phyloP scores from a whole-genome alignment of 495 filamentous ascomycete species.

The Xylona heveae region DNA sequence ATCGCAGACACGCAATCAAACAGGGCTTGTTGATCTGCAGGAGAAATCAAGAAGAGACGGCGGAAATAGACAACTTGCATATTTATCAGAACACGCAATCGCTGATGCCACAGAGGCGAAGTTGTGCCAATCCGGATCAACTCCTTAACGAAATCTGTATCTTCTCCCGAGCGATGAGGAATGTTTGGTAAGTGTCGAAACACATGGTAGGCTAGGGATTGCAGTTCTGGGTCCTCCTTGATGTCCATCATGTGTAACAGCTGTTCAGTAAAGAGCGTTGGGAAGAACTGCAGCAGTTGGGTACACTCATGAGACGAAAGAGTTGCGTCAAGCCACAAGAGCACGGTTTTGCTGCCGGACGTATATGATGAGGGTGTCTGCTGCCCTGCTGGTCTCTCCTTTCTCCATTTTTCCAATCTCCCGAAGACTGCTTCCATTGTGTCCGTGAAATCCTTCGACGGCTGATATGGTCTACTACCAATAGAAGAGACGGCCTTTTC shows the following conservation, averaged over 20 bases:
- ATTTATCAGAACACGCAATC: constrained; percentile 90
- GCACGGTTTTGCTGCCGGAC: constrained; percentile 82
- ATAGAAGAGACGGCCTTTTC: constrained; percentile 67
- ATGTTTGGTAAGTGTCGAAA: constrained; percentile 95
- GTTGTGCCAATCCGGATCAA: constrained; percentile 78
- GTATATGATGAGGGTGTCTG: constrained; percentile 91
- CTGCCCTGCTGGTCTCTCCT: constrained; percentile 65
- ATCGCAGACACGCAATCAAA: constrained; percentile 84
- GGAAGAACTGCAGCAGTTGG: constrained; percentile 79
- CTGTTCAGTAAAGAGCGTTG: constrained; percentile 68
- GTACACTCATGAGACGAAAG: constrained; percentile 85
- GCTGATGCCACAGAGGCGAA: constrained; percentile 87
- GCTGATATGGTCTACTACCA: constrained; percentile 64
- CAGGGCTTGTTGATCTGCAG: constrained; percentile 50
- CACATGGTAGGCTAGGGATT: constrained; percentile 87
- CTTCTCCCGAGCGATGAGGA: constrained; percentile 70
- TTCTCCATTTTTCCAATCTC: constrained; percentile 70
- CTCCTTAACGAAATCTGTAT: constrained; percentile 59
- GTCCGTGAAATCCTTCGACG: constrained; percentile 46
- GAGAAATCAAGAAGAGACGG: constrained; percentile 78
- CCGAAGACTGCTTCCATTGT: constrained; percentile 60
- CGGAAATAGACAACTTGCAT: constrained; percentile 99
- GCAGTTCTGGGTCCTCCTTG: constrained; percentile 92
- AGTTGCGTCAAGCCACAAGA: constrained; percentile 86
- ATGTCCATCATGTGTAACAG: constrained; percentile 99